Conservation (phyloP, 140 eudicot genomes). For the Oenanthe javanica region DNA sequence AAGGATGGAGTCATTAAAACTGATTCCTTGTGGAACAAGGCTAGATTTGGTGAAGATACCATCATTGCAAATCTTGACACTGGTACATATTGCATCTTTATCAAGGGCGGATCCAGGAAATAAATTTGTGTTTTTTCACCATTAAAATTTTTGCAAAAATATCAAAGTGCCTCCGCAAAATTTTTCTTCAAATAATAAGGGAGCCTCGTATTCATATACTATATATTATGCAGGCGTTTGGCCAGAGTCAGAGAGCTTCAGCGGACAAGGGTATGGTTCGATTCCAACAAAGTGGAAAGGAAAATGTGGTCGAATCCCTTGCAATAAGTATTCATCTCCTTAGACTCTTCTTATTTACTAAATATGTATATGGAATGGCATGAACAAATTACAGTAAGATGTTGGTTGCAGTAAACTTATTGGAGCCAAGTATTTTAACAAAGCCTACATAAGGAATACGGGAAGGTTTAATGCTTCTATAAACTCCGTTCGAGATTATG, state of each 20-base stretch:
- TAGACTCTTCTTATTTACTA: not conserved
- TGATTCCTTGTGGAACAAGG: slow-evolving; percentile 32
- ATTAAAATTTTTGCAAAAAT: too few relatives aligned
- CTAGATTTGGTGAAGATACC: slow-evolving; percentile 40
- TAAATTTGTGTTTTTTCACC: too few relatives aligned
- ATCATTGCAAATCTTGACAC: slow-evolving; percentile 46
- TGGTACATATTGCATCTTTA: slow-evolving; percentile 20
- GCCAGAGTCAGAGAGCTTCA: slow-evolving; percentile 49
- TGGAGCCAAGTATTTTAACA: slow-evolving; percentile 37
- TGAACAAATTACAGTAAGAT: not conserved
- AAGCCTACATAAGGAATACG: slow-evolving; percentile 12
- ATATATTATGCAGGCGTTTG: slow-evolving; percentile 27
- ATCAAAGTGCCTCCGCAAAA: too few relatives aligned
- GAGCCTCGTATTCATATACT: too few relatives aligned
- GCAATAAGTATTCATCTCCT: slow-evolving; percentile 29
- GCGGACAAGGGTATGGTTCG: slow-evolving; percentile 19
- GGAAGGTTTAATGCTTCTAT: not conserved
- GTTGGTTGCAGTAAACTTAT: slow-evolving; percentile 30
- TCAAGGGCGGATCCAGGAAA: too few relatives aligned
- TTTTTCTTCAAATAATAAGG: too few relatives aligned
- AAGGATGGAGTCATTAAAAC: slow-evolving; percentile 17
- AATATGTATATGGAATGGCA: not conserved
- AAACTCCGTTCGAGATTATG: slow-evolving; percentile 24
- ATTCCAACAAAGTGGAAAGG: slow-evolving; percentile 43
- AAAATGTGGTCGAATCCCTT: slow-evolving; percentile 18